Evolutionary conservation across 768 basidiomycete genomes (phyloP).

Genomic region (Kwoniella newhampshirensis): DNA sequence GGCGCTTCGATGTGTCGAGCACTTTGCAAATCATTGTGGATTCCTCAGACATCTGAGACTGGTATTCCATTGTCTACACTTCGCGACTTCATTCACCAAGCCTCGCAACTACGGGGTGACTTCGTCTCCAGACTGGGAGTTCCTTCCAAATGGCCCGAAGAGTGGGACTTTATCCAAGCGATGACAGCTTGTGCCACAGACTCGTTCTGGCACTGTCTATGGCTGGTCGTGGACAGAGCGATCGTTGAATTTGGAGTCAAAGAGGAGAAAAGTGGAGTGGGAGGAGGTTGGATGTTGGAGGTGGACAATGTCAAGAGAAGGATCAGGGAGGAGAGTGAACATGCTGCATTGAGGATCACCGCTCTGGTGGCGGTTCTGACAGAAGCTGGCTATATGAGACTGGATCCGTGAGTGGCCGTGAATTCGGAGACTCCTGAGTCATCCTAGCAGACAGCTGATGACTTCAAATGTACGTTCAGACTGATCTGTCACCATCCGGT

Average conservation of each 20-base stretch:
- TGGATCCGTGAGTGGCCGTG: constrained; percentile 41
- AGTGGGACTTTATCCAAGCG: constrained; percentile 88
- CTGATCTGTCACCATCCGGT: constrained; percentile 86
- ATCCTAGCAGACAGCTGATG: no score
- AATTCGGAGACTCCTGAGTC: no score
- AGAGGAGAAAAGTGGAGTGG: constrained; percentile 62
- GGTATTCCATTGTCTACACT: constrained; percentile 74
- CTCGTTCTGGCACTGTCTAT: constrained; percentile 81
- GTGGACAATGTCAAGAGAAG: constrained; percentile 53
- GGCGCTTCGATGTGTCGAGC: constrained; percentile 78
- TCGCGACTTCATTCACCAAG: constrained; percentile 60
- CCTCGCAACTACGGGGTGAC: constrained; percentile 72
- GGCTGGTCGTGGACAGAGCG: constrained; percentile 78
- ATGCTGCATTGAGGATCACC: constrained; percentile 81
- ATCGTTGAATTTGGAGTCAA: constrained; percentile 80
- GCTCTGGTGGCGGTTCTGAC: constrained; percentile 84
- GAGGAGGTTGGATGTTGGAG: constrained; percentile 69
- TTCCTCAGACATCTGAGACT: constrained; percentile 69
- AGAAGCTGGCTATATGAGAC: constrained; percentile 74
- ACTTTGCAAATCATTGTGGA: constrained; percentile 78
- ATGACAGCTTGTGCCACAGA: constrained; percentile 60
- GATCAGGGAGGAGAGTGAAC: constrained; percentile 66
- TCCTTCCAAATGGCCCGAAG: constrained; percentile 74
- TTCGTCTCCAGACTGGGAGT: constrained; percentile 79
- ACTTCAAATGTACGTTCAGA: constrained; percentile 53